Base-by-base conservation (phyloP, 129 eudicot species). In the Lactuca saligna region DNA sequence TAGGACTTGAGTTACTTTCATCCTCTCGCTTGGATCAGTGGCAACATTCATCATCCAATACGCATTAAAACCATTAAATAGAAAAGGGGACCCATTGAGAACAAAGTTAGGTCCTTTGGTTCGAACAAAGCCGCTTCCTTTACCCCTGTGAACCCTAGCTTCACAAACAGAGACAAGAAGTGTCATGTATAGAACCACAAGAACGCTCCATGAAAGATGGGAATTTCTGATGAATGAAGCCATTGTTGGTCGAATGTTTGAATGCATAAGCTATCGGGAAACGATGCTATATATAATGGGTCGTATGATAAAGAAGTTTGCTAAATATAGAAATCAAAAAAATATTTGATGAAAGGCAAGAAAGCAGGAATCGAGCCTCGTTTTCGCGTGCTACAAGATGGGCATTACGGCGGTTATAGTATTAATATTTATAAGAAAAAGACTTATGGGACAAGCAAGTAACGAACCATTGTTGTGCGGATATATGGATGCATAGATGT, bases 11-110 rank as follows among this genome's bases (percentile, higher is more conserved):
- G 88, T 75, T 1, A 88, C 96, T 69, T 88, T 80, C 58, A 67
- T 8, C 70, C 91, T 84, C 38, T 82, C 81, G 41, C 60, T 78
- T 0, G 95, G 95, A 32, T 86, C 87, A 5, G 89, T 44, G 15
- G 96, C 93, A 11, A 86, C 85, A 20, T 82, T 78, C 98, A 92
- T 88, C 86, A 92, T 69, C 98, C 98, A 88, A 32, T 92, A 92
- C 7, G 96, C 71, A 57, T 92, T 92, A 75, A 91, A 91, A 7
- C 96, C 92, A 54, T 89, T 89, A 31, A 89, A 89, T 8, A 85
- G 75, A 75, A 83, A 89, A 1, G 90, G 84, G 0, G 90, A 84
- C 15, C 82, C 82, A 31, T 76, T 31, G 35, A 78, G 63, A 61
- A 75, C 81, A 63, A 89, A 89, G 49, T 56, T 80, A 8, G 81